Evolutionary conservation across 2,329 filamentous ascomycete species (phyloP).

Genomic region (Bipolaris cookei): DNA sequence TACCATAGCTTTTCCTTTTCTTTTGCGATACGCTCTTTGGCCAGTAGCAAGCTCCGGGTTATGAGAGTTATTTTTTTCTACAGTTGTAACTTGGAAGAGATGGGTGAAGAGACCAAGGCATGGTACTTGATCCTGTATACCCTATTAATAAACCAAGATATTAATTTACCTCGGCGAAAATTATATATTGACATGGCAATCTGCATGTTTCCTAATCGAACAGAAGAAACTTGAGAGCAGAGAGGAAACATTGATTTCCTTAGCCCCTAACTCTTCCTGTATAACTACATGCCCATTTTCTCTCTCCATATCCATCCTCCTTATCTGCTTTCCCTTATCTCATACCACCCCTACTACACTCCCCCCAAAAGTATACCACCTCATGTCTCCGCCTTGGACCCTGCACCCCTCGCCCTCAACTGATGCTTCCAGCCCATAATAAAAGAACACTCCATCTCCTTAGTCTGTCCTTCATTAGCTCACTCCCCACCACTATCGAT

Average conservation of each 20-base stretch:
- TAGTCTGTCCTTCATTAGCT: background rate
- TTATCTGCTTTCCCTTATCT: background rate
- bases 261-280: too few relatives aligned
- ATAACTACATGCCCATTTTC: too few relatives aligned
- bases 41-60: too few relatives aligned
- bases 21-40: background rate
- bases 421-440: constrained; percentile 15
- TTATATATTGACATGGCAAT: too few relatives aligned
- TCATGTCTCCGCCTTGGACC: background rate
- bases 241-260: too few relatives aligned
- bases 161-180: too few relatives aligned
- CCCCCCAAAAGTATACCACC: background rate
- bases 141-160: background rate
- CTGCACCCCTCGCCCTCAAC: background rate
- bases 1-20: background rate
- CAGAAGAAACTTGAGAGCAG: too few relatives aligned
- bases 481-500: background rate
- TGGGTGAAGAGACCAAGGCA: background rate
- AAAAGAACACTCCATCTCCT: constrained; percentile 22
- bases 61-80: too few relatives aligned
- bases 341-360: background rate
- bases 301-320: background rate
- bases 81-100: background rate
- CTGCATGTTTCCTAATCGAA: too few relatives aligned
- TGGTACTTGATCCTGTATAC: background rate